Base-by-base conservation (phyloP, 371 early-diverging fungal species). In the Haplosporangium sp. region DNA sequence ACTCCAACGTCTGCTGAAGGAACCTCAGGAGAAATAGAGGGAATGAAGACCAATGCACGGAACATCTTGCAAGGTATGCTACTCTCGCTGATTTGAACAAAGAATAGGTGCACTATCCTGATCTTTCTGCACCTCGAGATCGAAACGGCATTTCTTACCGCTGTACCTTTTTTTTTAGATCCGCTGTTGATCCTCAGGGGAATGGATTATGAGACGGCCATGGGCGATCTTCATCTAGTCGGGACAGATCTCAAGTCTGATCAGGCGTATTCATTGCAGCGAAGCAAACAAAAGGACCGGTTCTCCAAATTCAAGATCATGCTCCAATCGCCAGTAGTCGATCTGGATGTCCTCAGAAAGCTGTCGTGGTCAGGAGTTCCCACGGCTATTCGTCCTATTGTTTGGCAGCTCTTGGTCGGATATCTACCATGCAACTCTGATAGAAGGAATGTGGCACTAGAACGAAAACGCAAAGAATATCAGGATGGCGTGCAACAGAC, bases 311-410 rank as follows among this genome's bases (percentile, higher is more conserved):
- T 96, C 73, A 87, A 88, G 58, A 86, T 89, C 37, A 76, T 94
- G 18, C 77, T 96, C n/a, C 87, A 91, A 5, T 81, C 80, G 55
- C 85, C 91, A 0, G 92, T 92, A 61, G 88, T 95, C 3, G 95
- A 96, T 81, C 74, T 95, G 61, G 91, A 92, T 88, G 86, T 89
- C 42, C 83, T 96, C 29, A 83, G 92, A 42, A 90, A 90, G 70
- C 83, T 95, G 8, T 92, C 94, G 73, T 98, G 98, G 98, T 89
- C 90, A 55, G 98, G 98, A 0, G 92, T 97, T 23, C 97, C 98
- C 0, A 86, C 88, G 14, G 91, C 95, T 68, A 85, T 93, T 47
- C 87, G 98, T 13, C 86, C 93, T 14, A 91, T 92, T 52, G 92
- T 95, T 10, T 98, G 98, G 98, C 95, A 95, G 64, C 74, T 97